Conservation (phyloP, 495 filamentous ascomycete species). For the Tuber brumale region DNA sequence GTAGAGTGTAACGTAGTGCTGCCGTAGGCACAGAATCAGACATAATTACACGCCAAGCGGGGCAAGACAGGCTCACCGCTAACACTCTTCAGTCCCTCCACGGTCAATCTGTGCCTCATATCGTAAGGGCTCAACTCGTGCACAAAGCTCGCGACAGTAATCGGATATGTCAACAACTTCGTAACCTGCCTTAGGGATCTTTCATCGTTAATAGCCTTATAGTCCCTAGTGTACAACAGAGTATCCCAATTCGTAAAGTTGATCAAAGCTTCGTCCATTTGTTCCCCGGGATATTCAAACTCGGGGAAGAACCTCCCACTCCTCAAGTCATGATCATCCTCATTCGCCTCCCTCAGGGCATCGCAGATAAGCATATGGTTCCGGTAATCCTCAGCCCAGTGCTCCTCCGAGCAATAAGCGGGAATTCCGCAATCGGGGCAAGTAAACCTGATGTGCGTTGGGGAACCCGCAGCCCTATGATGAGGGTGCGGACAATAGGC, state of each 20-base stretch:
- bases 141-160: conserved; percentile 82
- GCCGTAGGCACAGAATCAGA: neutral
- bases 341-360: conserved; percentile 81
- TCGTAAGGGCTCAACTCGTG: conserved; percentile 91
- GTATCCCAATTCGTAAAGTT: conserved; percentile 99
- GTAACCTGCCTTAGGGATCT: conserved; percentile 85
- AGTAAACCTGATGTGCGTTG: conserved; percentile 80
- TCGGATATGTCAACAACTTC: conserved; percentile 82
- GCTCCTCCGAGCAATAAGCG: conserved; percentile 82
- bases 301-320: conserved; percentile 89
- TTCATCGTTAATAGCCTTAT: conserved; percentile 79
- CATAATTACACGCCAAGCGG: neutral
- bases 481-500: conserved; percentile 84
- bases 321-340: conserved; percentile 92
- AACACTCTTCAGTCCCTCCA: conserved; percentile 84
- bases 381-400: conserved; percentile 94
- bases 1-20: conserved; percentile 90
- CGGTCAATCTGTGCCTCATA: conserved; percentile 66
- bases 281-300: conserved; percentile 79
- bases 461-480: conserved; percentile 66
- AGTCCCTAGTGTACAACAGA: conserved; percentile 80
- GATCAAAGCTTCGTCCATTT: conserved; percentile 82
- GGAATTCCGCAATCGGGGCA: conserved; percentile 96
- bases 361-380: conserved; percentile 88
- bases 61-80: conserved; percentile 57